Conservation (phyloP, 208 protist genomes). For the Leishmania amazonensis region DNA sequence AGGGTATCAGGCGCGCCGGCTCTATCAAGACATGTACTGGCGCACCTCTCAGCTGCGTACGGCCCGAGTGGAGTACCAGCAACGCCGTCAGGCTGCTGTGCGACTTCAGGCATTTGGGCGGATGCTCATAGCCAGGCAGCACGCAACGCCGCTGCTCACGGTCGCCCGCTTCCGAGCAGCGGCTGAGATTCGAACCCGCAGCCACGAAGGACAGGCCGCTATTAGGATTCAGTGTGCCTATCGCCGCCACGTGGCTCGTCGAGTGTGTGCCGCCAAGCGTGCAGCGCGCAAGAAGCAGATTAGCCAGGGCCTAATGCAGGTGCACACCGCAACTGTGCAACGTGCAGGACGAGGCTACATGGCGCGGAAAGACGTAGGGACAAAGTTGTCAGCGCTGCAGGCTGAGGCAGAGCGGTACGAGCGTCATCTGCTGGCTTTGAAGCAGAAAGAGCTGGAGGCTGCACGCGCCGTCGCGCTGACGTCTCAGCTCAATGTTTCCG, state of each 20-base stretch:
- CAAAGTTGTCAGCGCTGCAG: slow-evolving; percentile 29
- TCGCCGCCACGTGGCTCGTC: slow-evolving; percentile 45
- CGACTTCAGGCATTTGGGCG: slow-evolving; percentile 77
- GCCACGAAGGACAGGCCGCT: slow-evolving; percentile 39
- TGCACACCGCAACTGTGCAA: slow-evolving; percentile 36
- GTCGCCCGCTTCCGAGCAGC: slow-evolving; percentile 57
- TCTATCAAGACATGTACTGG: slow-evolving; percentile 29
- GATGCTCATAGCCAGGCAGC: slow-evolving; percentile 52
- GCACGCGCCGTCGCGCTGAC: slow-evolving; percentile 10
- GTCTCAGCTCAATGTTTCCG: neutral
- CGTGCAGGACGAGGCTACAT: slow-evolving; percentile 66
- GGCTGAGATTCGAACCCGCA: slow-evolving; percentile 38
- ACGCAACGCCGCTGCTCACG: slow-evolving; percentile 41
- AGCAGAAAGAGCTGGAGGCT: slow-evolving; percentile 22
- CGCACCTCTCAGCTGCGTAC: slow-evolving; percentile 38
- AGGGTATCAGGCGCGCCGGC: slow-evolving; percentile 29
- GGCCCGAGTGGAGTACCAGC: slow-evolving; percentile 49
- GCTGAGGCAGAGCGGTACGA: slow-evolving; percentile 52
- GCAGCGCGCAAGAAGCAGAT: slow-evolving; percentile 8
- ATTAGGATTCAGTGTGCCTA: slow-evolving; percentile 69
- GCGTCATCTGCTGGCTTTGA: slow-evolving; percentile 26
- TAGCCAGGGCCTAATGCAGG: neutral
- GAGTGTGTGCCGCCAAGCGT: slow-evolving; percentile 32
- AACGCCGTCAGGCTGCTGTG: slow-evolving; percentile 51
- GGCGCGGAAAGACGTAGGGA: slow-evolving; percentile 39